Conservation (phyloP, 1,139 yeast species). For the Taphrina confusa region DNA sequence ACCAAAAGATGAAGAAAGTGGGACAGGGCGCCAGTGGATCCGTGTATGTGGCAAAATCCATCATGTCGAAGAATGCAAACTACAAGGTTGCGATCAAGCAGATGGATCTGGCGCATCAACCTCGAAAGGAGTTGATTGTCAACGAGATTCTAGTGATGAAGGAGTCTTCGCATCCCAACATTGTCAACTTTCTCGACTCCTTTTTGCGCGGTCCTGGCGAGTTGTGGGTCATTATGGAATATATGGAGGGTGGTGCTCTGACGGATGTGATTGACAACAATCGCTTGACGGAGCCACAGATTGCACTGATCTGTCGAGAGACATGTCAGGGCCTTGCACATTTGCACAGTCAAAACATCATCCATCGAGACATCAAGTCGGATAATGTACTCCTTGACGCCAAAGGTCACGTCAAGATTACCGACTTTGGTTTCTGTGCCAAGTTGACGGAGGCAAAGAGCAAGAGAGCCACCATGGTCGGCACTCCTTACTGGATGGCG, state of each 20-base stretch:
- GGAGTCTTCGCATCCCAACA: slow-evolving; percentile 84
- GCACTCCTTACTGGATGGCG: slow-evolving; percentile 99
- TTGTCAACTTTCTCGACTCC: slow-evolving; percentile 88
- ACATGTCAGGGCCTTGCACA: slow-evolving; percentile 90
- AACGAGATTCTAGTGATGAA: slow-evolving; percentile 94
- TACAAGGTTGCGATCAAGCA: slow-evolving; percentile 78
- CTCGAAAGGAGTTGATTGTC: slow-evolving; percentile 89
- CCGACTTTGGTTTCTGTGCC: slow-evolving; percentile 98
- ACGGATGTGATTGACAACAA: slow-evolving; percentile 90
- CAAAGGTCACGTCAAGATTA: slow-evolving; percentile 85
- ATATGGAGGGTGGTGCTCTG: slow-evolving; percentile 85
- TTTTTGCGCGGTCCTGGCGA: slow-evolving; percentile 62
- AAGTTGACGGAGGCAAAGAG: slow-evolving; percentile 88
- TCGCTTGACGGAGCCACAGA: slow-evolving; percentile 80
- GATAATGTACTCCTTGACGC: slow-evolving; percentile 89
- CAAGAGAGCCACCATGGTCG: slow-evolving; percentile 97
- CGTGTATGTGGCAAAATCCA: slow-evolving; percentile 75
- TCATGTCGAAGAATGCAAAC: slow-evolving; percentile 25
- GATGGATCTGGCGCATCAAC: slow-evolving; percentile 90
- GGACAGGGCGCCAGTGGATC: slow-evolving; percentile 99
- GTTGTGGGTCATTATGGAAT: slow-evolving; percentile 94
- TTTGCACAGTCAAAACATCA: slow-evolving; percentile 84
- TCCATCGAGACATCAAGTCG: slow-evolving; percentile 93
- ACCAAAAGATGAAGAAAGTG: slow-evolving; percentile 86
- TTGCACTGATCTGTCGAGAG: slow-evolving; percentile 85